Percentiles rank a stretch among this genome's conserved stretches.
phyloP scores from a whole-genome alignment of 345 rosid species.

The Euphorbia peplus region DNA sequence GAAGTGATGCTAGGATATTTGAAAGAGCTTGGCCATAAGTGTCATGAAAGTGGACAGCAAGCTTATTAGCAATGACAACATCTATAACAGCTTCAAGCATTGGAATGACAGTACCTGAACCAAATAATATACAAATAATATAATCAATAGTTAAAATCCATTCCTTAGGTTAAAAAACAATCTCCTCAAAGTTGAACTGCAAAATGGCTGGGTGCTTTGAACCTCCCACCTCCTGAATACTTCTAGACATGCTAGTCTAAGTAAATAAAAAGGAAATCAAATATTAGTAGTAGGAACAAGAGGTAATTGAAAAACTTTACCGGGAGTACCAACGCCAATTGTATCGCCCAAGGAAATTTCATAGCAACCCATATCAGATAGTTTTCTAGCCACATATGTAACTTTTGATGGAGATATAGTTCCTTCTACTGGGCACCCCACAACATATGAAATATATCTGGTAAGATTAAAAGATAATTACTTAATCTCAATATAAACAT shows the following conservation, averaged over 20 bases:
- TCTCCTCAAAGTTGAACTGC: not conserved
- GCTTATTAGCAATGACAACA: constrained; percentile 67
- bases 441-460: constrained; percentile 92
- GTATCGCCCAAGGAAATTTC: constrained; percentile 91
- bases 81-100: constrained; percentile 85
- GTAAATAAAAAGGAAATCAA: no score
- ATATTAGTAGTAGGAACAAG: no score
- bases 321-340: constrained; percentile 90
- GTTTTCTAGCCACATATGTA: constrained; percentile 81
- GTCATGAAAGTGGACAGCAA: constrained; percentile 93
- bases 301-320: constrained; percentile 38
- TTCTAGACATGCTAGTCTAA: no score
- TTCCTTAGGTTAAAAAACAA: not conserved
- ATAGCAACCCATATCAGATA: constrained; percentile 86
- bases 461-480: constrained; percentile 13
- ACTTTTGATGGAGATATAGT: constrained; percentile 48
- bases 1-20: constrained; percentile 78
- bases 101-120: constrained; percentile 70
- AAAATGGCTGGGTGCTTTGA: not conserved
- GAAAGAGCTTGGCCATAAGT: constrained; percentile 95
- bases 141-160: not conserved
- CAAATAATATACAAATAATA: constrained; percentile 2
- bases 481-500: not conserved
- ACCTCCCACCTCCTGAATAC: no score
- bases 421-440: constrained; percentile 82